Evolutionary conservation across 371 early-diverging fungal species (phyloP).

Genomic region (Conidiobolus incongruus): DNA sequence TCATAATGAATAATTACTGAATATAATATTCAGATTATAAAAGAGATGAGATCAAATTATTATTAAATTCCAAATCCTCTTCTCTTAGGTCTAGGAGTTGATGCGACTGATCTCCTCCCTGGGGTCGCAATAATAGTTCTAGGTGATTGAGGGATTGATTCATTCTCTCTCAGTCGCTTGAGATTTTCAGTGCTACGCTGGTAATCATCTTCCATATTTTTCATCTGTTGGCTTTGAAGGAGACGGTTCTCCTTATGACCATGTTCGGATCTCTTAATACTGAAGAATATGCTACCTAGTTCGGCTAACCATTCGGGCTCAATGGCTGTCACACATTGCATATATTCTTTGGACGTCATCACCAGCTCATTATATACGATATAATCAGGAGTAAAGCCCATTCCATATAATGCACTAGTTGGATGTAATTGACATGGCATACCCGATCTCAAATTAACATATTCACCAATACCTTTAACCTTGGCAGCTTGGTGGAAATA

Average conservation of each 20-base stretch:
- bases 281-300: slow-evolving; percentile 22
- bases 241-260: slow-evolving; percentile 2
- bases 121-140: slow-evolving; percentile 1
- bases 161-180: too few species aligned
- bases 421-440: slow-evolving; percentile 94
- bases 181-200: too few species aligned
- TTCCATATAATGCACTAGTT: slow-evolving; percentile 78
- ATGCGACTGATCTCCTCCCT: background rate
- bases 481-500: slow-evolving; percentile 92
- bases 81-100: slow-evolving; percentile 1
- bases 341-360: slow-evolving; percentile 91
- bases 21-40: too few species aligned
- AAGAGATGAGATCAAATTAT: too few species aligned
- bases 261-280: background rate
- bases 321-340: slow-evolving; percentile 94
- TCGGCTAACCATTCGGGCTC: slow-evolving; percentile 89
- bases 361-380: slow-evolving; percentile 94
- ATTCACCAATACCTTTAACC: slow-evolving; percentile 80
- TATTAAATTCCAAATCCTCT: slow-evolving; percentile 1
- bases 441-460: slow-evolving; percentile 79
- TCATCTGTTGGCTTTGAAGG: too few species aligned
- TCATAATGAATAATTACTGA: too few species aligned
- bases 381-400: slow-evolving; percentile 85
- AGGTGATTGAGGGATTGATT: too few species aligned
- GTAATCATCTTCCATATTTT: too few species aligned